A percentile compares a stretch with the other conserved stretches of the same genome.
phyloP scores from a whole-genome alignment of 2,329 filamentous ascomycete genomes.

The Aspergillus quadricinctus region DNA sequence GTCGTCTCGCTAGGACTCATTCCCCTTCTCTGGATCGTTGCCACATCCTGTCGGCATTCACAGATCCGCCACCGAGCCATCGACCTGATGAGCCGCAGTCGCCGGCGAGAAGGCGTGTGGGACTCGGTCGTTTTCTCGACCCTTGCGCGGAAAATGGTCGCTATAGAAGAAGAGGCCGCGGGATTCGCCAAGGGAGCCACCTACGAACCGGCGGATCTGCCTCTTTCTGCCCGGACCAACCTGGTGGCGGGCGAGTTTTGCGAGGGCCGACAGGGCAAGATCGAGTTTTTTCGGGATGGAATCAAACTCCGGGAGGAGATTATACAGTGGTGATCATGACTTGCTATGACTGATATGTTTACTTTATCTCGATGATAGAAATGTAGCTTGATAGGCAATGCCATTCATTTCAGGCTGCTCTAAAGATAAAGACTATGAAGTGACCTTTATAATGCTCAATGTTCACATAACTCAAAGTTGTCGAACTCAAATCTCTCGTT shows the following conservation, averaged over 20 bases:
- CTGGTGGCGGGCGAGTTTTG: conserved; percentile 1
- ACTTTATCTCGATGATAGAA: too few species aligned
- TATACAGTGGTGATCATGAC: neutral
- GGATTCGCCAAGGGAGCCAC: neutral
- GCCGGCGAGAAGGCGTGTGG: conserved; percentile 65
- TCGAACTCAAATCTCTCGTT: conserved; percentile 11
- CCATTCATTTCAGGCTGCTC: too few species aligned
- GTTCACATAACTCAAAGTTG: conserved; percentile 14
- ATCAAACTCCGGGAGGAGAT: conserved; percentile 1
- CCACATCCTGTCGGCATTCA: conserved; percentile 61
- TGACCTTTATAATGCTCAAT: too few species aligned
- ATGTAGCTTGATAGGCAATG: too few species aligned
- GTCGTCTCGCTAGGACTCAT: conserved; percentile 62
- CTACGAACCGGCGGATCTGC: conserved; percentile 6
- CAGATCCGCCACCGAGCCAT: conserved; percentile 57
- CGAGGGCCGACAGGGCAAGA: conserved; percentile 5
- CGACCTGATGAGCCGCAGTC: conserved; percentile 55
- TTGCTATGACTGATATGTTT: too few species aligned
- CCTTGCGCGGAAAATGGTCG: conserved; percentile 14
- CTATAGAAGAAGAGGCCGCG: conserved; percentile 17
- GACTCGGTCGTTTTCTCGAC: conserved; percentile 37
- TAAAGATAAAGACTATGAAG: too few species aligned
- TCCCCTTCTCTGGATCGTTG: conserved; percentile 61
- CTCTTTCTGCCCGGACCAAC: conserved; percentile 1
- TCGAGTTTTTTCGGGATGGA: conserved; percentile 1